These are phyloP conservation scores for Citrus sinensis DNA, from an alignment of 345 rosid species.

Conservation along the genomic window DVS_A1.0 CM039165.1:36560501-36561000, in stretches of 20 bases:
- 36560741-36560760: not conserved
- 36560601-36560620: conserved; percentile 35
- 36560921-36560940: no score
- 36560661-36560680: conserved; percentile 54
- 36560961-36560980: no score
- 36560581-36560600: conserved; percentile 35
- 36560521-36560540: not conserved
- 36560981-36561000: no score
- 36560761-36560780: not conserved
- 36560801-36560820: not conserved
- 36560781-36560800: not conserved
- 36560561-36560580: conserved; percentile 29
- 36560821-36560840: not conserved
- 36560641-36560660: conserved; percentile 78
- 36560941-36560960: no score
- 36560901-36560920: no score
- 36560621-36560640: conserved; percentile 44
- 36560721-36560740: not conserved
- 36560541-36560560: conserved; percentile 60
- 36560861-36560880: not conserved
- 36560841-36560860: not conserved
- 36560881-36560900: not conserved
- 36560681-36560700: conserved; percentile 79
- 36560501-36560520: conserved; percentile 1
- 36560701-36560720: not conserved